Conservation (phyloP, 2,329 filamentous ascomycete genomes). For the Calonectria hawksworthii region DNA sequence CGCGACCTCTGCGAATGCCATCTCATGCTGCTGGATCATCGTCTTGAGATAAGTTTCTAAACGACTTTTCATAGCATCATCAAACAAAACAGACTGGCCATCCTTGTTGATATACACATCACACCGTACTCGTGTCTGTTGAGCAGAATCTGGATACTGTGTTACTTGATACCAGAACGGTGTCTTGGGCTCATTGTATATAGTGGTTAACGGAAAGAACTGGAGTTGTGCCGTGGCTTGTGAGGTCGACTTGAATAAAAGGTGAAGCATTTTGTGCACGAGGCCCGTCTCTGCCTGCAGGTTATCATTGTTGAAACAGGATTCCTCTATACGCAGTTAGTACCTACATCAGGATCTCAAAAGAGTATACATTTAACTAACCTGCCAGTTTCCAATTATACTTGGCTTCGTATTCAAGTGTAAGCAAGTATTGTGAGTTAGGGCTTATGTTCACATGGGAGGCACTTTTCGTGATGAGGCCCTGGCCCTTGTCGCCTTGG, state of each 20-base stretch:
- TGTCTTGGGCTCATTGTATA: slow-evolving; percentile 9
- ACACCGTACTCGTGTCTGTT: slow-evolving; percentile 25
- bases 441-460: background rate
- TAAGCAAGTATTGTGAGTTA: slow-evolving; percentile 1
- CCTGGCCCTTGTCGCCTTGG: background rate
- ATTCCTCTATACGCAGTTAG: background rate
- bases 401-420: slow-evolving; percentile 11
- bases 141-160: slow-evolving; percentile 21
- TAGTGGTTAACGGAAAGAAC: slow-evolving; percentile 11
- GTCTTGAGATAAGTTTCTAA: background rate
- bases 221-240: background rate
- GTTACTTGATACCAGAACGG: slow-evolving; percentile 30
- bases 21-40: background rate
- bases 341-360: no score
- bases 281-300: background rate
- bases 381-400: slow-evolving; percentile 31
- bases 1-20: background rate
- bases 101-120: slow-evolving; percentile 25
- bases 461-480: background rate
- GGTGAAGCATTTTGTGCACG: background rate
- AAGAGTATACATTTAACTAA: background rate
- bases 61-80: background rate
- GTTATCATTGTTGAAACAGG: background rate
- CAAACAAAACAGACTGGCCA: background rate
- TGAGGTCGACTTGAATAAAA: background rate